These are phyloP conservation scores for Veloporphyrellus conicus DNA, from an alignment of 1,284 basidiomycete species.

Conservation along the genomic window DNA sequence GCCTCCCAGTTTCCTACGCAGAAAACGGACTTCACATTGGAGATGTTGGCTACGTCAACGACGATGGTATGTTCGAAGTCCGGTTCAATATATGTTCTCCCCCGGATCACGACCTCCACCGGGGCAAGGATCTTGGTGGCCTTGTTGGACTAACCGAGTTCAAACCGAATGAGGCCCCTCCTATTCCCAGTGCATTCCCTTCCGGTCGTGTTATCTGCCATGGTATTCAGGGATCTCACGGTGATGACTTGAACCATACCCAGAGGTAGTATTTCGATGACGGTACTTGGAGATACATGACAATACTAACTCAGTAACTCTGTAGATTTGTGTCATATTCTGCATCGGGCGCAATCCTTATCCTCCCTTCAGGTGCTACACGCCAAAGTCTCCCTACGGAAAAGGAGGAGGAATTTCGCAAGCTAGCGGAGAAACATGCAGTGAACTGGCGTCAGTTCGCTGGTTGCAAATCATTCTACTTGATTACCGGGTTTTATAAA, in stretches of 20 bases:
- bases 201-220: no score
- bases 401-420: background rate
- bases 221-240: no score
- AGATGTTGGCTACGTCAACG: conserved; percentile 2
- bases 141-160: background rate
- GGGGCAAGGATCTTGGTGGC: background rate
- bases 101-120: background rate
- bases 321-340: no score
- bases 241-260: no score
- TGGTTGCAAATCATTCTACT: background rate
- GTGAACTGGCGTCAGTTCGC: conserved; percentile 1
- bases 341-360: background rate
- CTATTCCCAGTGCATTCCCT: no score
- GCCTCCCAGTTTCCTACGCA: background rate
- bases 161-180: background rate
- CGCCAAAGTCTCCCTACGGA: no score
- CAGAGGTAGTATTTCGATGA: no score
- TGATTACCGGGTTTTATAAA: conserved; percentile 5
- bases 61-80: background rate
- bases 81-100: background rate
- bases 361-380: conserved; percentile 2
- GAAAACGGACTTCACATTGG: background rate
- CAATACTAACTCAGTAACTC: no score
- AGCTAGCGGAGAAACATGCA: background rate
- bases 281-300: no score